Evolutionary conservation across 345 rosid genomes (phyloP).

Genomic region (Citrus inodora): DNA sequence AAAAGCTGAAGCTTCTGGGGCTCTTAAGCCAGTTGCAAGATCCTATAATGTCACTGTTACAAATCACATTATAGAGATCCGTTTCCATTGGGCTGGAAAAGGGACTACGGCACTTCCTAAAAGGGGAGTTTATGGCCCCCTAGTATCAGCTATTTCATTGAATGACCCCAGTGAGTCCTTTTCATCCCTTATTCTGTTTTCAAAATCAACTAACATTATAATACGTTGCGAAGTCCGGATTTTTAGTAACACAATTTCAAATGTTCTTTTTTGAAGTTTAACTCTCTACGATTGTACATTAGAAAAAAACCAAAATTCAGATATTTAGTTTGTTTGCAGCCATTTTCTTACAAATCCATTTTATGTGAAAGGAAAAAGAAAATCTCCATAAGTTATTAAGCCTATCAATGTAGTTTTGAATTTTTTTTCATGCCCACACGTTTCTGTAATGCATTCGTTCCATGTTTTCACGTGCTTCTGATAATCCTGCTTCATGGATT

Average conservation of each 20-base stretch:
- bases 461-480: not conserved
- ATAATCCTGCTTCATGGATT: not conserved
- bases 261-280: not conserved
- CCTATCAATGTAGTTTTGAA: not conserved
- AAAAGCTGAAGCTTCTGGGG: constrained; percentile 45
- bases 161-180: constrained; percentile 25
- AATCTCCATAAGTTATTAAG: not conserved
- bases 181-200: not conserved
- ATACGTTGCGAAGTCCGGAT: not conserved
- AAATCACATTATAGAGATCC: constrained; percentile 38
- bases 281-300: not conserved
- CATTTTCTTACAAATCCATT: not conserved
- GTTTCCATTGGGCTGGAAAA: constrained; percentile 57
- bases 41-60: constrained; percentile 30
- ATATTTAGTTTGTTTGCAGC: not conserved
- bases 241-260: not conserved
- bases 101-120: constrained; percentile 51
- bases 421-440: not conserved
- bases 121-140: constrained; percentile 53
- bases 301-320: not conserved
- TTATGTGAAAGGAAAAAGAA: not conserved
- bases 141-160: constrained; percentile 53
- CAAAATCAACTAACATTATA: not conserved
- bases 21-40: constrained; percentile 30
- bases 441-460: not conserved